Evolutionary conservation across 164 flowering plant species (phyloP).

Genomic region (Platanus orientalis): DNA sequence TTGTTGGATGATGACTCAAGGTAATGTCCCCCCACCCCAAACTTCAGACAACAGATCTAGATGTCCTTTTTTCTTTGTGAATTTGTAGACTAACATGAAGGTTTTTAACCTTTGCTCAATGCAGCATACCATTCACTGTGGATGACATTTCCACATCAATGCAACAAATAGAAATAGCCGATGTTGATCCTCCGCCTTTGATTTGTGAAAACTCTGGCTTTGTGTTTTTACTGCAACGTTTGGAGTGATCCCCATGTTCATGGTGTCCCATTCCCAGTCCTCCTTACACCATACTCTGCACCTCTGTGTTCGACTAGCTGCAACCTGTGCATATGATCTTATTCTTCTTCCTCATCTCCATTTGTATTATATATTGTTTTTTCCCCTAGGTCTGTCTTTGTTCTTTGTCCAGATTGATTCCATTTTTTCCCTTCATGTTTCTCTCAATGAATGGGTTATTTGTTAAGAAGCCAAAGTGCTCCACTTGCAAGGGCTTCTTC

Average conservation of each 20-base stretch:
- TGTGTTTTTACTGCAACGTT: slow-evolving; percentile 67
- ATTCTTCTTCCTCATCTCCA: slow-evolving; percentile 1
- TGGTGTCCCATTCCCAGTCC: neutral
- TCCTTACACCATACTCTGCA: neutral
- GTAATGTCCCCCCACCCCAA: slow-evolving; percentile 26
- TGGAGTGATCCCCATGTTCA: slow-evolving; percentile 35
- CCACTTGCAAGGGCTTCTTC: neutral
- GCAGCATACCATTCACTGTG: slow-evolving; percentile 95
- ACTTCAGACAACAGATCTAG: neutral
- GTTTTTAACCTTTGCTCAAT: neutral
- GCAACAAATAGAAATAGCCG: slow-evolving; percentile 66
- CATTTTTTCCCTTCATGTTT: slow-evolving; percentile 10
- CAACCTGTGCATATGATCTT: slow-evolving; percentile 28
- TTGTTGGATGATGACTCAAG: slow-evolving; percentile 91
- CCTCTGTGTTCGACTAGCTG: neutral
- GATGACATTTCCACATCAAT: slow-evolving; percentile 92
- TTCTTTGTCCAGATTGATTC: slow-evolving; percentile 13
- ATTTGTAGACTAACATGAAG: neutral
- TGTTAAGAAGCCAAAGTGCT: slow-evolving; percentile 9
- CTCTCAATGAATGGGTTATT: slow-evolving; percentile 15
- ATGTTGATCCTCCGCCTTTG: slow-evolving; percentile 81
- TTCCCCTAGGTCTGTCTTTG: slow-evolving; percentile 1
- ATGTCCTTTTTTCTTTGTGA: neutral
- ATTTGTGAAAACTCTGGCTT: slow-evolving; percentile 94
- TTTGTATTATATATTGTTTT: slow-evolving; percentile 17